Evolutionary conservation across 441 rosid species (phyloP).

Genomic region (Bocquillonia castaneifolia): DNA sequence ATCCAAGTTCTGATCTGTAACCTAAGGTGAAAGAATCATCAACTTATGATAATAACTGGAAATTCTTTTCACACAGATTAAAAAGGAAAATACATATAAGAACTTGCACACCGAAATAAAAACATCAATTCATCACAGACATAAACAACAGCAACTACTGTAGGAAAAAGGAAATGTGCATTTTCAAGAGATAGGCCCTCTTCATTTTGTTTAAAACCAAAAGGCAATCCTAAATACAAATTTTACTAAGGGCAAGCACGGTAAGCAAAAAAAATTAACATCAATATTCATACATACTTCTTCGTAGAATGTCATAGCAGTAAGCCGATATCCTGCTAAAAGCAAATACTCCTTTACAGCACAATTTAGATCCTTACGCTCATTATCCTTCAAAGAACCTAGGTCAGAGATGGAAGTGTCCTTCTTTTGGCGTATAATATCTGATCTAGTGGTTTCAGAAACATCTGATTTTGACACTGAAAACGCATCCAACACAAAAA

Average conservation of each 20-base stretch:
- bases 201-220: background rate
- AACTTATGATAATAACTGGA: slow-evolving; percentile 12
- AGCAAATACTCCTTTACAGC: slow-evolving; percentile 93
- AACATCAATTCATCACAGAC: background rate
- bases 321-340: slow-evolving; percentile 87
- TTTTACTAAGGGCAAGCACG: background rate
- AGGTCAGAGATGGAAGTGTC: slow-evolving; percentile 55
- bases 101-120: background rate
- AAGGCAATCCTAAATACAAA: background rate
- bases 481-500: slow-evolving; percentile 26
- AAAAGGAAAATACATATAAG: slow-evolving; percentile 3
- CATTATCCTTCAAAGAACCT: slow-evolving; percentile 78
- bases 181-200: background rate
- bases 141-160: background rate
- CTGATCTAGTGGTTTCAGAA: slow-evolving; percentile 39
- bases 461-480: slow-evolving; percentile 48
- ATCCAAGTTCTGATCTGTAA: slow-evolving; percentile 84
- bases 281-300: slow-evolving; percentile 46
- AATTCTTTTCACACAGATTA: background rate
- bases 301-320: slow-evolving; percentile 96
- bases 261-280: background rate
- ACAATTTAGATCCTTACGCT: slow-evolving; percentile 82
- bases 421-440: slow-evolving; percentile 49
- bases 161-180: background rate
- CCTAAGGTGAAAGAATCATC: slow-evolving; percentile 47